Evolutionary conservation across 305 asterid species (phyloP), one percentile per base, ranked within the genome.

Genomic region (Caryopteris hybrid): DNA sequence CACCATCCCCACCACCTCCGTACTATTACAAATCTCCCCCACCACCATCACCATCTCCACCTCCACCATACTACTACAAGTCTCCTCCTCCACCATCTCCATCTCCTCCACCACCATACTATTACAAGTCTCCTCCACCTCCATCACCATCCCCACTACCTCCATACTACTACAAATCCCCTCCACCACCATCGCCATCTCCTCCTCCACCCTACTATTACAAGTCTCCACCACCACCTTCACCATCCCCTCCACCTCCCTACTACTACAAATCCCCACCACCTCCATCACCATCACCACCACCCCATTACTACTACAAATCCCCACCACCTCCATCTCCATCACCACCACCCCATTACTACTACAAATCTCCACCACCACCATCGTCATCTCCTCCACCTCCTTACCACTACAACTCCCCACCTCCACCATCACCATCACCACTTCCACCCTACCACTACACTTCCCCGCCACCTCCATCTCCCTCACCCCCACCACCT

Each of bases 311-410:
- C 64, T 4, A 14, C 34, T 74, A 82, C 46, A 58, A 41, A 4
- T 77, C 85, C 1, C 83, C 88, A 0, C 85, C 89, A 16, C 89
- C 89, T 0, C 84, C 88, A 0, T 39, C 68, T 0, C 70, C 74
- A 1, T 47, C 78, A 0, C 77, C 74, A 0, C 75, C 80, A 5
- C 83, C 78, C 0, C 72, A 75, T 0, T 69, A 64, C 42, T 2
- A 34, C 38, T 76, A 83, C 53, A 57, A 22, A 0, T 78, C 84
- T 0, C 83, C 89, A 0, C 85, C 89, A 4, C 89, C 89, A 0
- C 85, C 88, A 2, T 56, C 77, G 0, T 66, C 78, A 4, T 58
- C 77, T 1, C 74, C 74, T 0, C 77, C 79, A 8, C 83, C 78
- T 0, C 74, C 80, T 0, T 64, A 57, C 47, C 4, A 25, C 58